Evolutionary conservation across 2,329 filamentous ascomycete species (phyloP), one percentile per base, ranked within the genome.

Genomic region (Saccharata proteae): DNA sequence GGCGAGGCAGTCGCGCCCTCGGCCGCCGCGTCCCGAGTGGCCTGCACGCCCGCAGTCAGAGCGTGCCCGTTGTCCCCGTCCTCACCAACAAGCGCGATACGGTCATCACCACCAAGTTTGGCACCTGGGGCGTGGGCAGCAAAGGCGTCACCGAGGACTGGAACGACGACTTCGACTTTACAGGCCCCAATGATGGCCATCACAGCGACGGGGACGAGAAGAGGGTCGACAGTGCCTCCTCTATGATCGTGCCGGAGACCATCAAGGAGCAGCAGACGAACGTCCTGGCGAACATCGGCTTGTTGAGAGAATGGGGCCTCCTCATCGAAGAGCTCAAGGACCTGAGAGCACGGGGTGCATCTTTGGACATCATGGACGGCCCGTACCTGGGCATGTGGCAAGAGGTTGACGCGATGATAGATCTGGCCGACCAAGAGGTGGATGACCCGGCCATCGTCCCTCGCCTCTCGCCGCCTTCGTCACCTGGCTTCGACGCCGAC

Each of bases 101-200:
- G 52, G 47, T 79, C 59, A 52, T 63, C 54, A 47, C 70, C n/a
- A 69, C 54, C 32, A 86, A 85, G 45, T 88, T 84, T 47, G 79
- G 81, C 25, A 86, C 81, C 1, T 88, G 81, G 81, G 80, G 80
- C 3, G 59, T 84, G 24, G 74, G 78, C n/a, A 77, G 73, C 39
- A 86, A 86, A 52, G 78, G 73, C 11, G 76, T 77, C 8, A 86
- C 78, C 38, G 83, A 92, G 50, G 82, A 90, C 47, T 92, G 83
- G 83, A 83, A 88, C 44, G 80, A 86, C 40, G 83, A 92, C 51
- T 90, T 92, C 44, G 80, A 88, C 38, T 86, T 88, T 48, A 68
- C 69, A 14, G 46, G 48, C 19, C 25, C 32, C 3, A 40, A 43
- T 15, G 27, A 15, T 4, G 31, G 25, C 8, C n/a, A n/a, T n/a